phyloP scores from a whole-genome alignment of 2,329 filamentous ascomycete species.

The Ophiostoma ulmi region DNA sequence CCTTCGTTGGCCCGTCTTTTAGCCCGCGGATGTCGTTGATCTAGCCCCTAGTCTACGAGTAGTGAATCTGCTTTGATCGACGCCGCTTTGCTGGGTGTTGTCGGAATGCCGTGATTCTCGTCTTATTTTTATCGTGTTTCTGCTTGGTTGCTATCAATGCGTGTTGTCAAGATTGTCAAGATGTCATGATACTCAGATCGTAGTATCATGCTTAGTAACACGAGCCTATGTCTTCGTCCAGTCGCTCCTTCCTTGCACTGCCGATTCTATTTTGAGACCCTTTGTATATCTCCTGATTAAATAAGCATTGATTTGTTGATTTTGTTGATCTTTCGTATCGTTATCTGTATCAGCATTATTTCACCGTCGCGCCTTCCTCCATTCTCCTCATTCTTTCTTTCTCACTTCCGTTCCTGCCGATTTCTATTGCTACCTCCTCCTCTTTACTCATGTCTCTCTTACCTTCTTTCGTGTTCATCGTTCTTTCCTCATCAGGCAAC shows the following conservation, averaged over 20 bases:
- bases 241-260: background rate
- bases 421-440: background rate
- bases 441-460: background rate
- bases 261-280: background rate
- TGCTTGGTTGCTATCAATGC: background rate
- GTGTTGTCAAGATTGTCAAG: background rate
- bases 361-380: background rate
- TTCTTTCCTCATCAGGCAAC: slow-evolving; percentile 1
- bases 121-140: background rate
- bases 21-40: background rate
- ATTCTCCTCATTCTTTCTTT: background rate
- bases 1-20: slow-evolving; percentile 5
- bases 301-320: background rate
- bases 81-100: background rate
- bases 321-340: background rate
- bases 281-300: background rate
- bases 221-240: background rate
- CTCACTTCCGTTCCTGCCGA: background rate
- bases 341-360: background rate
- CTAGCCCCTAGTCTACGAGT: background rate
- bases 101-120: background rate
- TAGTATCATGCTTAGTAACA: background rate
- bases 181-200: background rate
- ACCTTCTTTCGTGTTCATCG: background rate
- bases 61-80: background rate